These are phyloP conservation scores for Crucihimalaya himalaica DNA, from an alignment of 345 rosid species.

Conservation along the genomic window DNA sequence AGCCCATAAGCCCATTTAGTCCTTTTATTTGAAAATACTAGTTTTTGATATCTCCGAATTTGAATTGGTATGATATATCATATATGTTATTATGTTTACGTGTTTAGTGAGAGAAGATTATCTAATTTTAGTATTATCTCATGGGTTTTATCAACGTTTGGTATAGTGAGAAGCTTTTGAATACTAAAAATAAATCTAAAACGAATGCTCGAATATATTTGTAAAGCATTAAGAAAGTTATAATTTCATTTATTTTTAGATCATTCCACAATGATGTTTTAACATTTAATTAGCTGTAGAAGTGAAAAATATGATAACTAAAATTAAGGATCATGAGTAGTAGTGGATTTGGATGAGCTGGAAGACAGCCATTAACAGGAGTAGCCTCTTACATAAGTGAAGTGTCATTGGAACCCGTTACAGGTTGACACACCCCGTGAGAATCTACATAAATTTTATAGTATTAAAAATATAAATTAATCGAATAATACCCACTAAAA, in stretches of 20 bases:
- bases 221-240: background rate
- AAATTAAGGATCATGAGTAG: conserved; percentile 31
- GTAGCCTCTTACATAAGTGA: background rate
- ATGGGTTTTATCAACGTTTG: background rate
- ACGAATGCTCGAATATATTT: background rate
- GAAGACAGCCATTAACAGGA: conserved; percentile 27
- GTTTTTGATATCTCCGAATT: no score
- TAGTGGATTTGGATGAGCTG: conserved; percentile 36
- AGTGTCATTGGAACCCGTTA: conserved; percentile 11
- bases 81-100: no score
- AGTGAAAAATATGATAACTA: background rate
- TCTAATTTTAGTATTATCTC: background rate
- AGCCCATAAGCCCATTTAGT: conserved; percentile 33
- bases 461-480: background rate
- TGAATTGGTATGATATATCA: no score
- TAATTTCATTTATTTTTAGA: background rate
- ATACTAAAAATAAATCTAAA: background rate
- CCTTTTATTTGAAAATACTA: no score
- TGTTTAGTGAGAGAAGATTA: no score
- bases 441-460: conserved; percentile 6
- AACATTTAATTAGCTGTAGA: conserved; percentile 11
- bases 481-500: background rate
- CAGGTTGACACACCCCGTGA: conserved; percentile 3
- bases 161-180: background rate
- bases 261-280: background rate